phyloP scores from a whole-genome alignment of 2,329 filamentous ascomycete genomes.

The Cryphonectria parasitica region DNA sequence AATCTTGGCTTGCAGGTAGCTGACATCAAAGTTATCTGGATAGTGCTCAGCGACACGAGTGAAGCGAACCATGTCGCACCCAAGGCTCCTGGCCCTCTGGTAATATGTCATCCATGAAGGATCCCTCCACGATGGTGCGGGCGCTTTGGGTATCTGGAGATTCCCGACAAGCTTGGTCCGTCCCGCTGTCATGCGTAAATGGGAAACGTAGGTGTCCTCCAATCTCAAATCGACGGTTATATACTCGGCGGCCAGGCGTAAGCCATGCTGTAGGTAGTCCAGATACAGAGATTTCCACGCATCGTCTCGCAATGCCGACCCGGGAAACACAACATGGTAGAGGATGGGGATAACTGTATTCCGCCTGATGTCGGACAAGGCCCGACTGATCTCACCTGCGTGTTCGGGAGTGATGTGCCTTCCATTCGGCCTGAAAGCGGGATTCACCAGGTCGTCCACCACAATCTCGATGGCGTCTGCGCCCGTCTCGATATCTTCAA shows the following conservation, averaged over 20 bases:
- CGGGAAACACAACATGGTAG: constrained; percentile 52
- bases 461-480: constrained; percentile 69
- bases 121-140: constrained; percentile 59
- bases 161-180: constrained; percentile 66
- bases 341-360: constrained; percentile 65
- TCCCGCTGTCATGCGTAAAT: constrained; percentile 55
- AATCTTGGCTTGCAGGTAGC: constrained; percentile 56
- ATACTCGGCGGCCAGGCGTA: constrained; percentile 67
- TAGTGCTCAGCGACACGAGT: constrained; percentile 59
- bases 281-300: constrained; percentile 48
- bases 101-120: constrained; percentile 60
- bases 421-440: constrained; percentile 24
- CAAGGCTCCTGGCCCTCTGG: constrained; percentile 57
- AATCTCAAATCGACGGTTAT: constrained; percentile 64
- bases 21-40: constrained; percentile 67
- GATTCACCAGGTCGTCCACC: constrained; percentile 46
- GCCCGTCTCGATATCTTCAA: constrained; percentile 68
- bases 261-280: constrained; percentile 60
- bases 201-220: constrained; percentile 53
- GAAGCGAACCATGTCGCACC: constrained; percentile 66
- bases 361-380: constrained; percentile 63
- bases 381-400: constrained; percentile 58
- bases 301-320: constrained; percentile 32
- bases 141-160: constrained; percentile 46
- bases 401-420: constrained; percentile 38